These are phyloP conservation scores for Eugenia klotzschiana DNA, from an alignment of 441 rosid genomes.

Conservation along the genomic window DNA sequence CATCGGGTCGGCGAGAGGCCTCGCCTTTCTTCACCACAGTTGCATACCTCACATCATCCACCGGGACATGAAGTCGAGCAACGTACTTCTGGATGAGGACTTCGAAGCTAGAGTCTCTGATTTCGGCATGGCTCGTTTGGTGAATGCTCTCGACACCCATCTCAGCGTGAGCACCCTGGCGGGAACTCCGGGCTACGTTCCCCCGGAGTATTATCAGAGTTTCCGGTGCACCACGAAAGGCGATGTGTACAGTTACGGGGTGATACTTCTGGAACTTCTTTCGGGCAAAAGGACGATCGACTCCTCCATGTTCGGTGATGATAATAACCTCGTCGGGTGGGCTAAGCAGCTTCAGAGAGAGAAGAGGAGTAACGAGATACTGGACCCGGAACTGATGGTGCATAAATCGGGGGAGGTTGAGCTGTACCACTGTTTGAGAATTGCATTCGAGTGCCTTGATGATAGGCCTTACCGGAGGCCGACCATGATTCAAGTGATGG, in stretches of 20 bases:
- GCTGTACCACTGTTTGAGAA: not conserved
- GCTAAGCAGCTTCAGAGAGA: not conserved
- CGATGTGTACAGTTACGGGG: conserved; percentile 4
- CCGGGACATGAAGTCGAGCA: conserved; percentile 7
- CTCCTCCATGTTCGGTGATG: not conserved
- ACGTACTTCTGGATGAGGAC: conserved; percentile 1
- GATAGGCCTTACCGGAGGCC: conserved; percentile 2
- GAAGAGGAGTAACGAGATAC: not conserved
- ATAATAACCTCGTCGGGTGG: conserved; percentile 6
- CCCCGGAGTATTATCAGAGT: conserved; percentile 4
- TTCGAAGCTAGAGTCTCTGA: conserved; percentile 4
- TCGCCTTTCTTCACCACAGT: conserved; percentile 6
- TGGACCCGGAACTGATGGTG: not conserved
- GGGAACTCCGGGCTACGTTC: conserved; percentile 6
- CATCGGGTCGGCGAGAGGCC: conserved; percentile 2
- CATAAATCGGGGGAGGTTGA: not conserved
- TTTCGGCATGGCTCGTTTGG: conserved; percentile 5
- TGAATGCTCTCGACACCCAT: conserved; percentile 1
- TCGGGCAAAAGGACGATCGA: not conserved
- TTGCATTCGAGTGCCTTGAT: not conserved
- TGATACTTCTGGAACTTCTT: conserved; percentile 1
- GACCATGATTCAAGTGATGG: conserved; percentile 6
- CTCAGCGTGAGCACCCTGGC: conserved; percentile 5
- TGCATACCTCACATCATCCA: conserved; percentile 8
- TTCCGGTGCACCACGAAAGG: conserved; percentile 1